These are phyloP conservation scores for Cytospora mali DNA, from an alignment of 2,329 filamentous ascomycete genomes.

Conservation along the genomic window DNA sequence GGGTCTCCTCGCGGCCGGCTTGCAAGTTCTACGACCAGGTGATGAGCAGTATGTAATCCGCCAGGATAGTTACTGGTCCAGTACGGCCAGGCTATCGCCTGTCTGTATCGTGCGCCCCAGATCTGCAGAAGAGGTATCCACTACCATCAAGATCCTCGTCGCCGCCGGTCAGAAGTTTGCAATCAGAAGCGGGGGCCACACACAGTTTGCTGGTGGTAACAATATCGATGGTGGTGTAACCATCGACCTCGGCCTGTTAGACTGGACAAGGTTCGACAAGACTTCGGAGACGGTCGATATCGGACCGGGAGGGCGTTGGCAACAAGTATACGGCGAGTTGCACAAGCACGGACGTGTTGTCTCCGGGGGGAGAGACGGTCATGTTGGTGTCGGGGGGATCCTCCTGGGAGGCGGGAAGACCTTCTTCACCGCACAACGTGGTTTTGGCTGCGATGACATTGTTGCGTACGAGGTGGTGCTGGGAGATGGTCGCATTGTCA, in stretches of 20 bases:
- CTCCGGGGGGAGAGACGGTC: constrained; percentile 9
- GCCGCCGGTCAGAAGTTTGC: not conserved
- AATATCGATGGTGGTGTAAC: not conserved
- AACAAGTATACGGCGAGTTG: not conserved
- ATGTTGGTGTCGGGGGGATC: constrained; percentile 8
- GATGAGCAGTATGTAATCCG: not conserved
- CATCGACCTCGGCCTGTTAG: constrained; percentile 1
- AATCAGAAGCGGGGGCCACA: not conserved
- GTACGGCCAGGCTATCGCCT: not conserved
- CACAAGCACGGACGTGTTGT: not conserved
- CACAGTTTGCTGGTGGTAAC: not conserved
- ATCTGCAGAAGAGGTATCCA: not conserved
- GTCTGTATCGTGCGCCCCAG: not conserved
- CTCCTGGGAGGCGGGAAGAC: constrained; percentile 1
- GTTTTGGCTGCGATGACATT: constrained; percentile 16
- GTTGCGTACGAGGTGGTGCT: constrained; percentile 10
- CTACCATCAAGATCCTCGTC: not conserved
- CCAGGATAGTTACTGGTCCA: constrained; percentile 8
- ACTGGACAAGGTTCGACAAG: constrained; percentile 3
- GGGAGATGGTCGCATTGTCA: constrained; percentile 2
- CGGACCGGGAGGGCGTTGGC: constrained; percentile 1
- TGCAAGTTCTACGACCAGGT: not conserved
- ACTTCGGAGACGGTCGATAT: not conserved
- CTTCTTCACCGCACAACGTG: not conserved
- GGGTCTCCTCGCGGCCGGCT: too few species aligned